These are phyloP conservation scores for Aspergillus ustus DNA, from an alignment of 2,329 filamentous ascomycete genomes.

Conservation along the genomic window DNA sequence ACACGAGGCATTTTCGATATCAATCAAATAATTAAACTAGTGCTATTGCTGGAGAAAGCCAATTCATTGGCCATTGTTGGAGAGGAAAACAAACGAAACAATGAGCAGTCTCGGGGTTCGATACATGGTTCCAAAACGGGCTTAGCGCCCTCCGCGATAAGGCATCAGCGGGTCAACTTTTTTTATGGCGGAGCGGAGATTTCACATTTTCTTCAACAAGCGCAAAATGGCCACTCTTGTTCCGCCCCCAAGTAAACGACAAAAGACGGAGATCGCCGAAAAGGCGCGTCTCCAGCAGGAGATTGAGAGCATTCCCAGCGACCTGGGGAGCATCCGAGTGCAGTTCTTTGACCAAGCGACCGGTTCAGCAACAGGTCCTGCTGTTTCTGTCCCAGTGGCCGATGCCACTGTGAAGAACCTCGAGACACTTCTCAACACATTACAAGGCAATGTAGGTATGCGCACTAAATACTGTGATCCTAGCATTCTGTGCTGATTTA, in stretches of 20 bases:
- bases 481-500: conserved; percentile 2
- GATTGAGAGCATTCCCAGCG: conserved; percentile 67
- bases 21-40: neutral
- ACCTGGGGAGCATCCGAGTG: conserved; percentile 77
- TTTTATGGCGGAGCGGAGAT: conserved; percentile 18
- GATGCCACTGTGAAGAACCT: conserved; percentile 89
- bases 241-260: conserved; percentile 86
- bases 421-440: conserved; percentile 81
- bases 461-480: conserved; percentile 1
- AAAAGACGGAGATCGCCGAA: conserved; percentile 75
- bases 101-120: neutral
- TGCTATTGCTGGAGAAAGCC: neutral
- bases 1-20: neutral
- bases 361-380: conserved; percentile 69
- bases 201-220: conserved; percentile 17
- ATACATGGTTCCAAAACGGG: conserved; percentile 25
- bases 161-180: conserved; percentile 19
- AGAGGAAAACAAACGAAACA: neutral
- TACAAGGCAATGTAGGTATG: conserved; percentile 71
- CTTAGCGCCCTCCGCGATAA: conserved; percentile 29
- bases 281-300: conserved; percentile 76
- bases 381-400: conserved; percentile 76
- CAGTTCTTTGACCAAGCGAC: conserved; percentile 85
- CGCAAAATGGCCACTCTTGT: conserved; percentile 74
- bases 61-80: neutral